Percentiles rank a stretch among this genome's conserved stretches.
phyloP scores from a whole-genome alignment of 1,139 yeast genomes.

The Pneumocystis murina region DNA sequence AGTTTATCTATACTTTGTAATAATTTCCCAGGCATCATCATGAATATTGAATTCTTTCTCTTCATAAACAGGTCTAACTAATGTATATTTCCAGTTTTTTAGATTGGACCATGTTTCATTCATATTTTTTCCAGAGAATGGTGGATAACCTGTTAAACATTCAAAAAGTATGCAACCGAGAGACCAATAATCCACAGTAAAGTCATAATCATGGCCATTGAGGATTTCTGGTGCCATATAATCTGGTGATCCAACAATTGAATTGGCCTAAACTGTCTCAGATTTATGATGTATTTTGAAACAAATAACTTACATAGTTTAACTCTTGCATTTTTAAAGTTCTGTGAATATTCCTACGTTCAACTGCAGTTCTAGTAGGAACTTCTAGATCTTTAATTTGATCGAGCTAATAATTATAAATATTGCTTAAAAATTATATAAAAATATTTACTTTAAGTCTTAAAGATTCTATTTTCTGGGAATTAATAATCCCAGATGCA shows the following conservation, averaged over 20 bases:
- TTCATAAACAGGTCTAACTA: conserved; percentile 63
- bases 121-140: conserved; percentile 83
- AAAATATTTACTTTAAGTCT: conserved; percentile 31
- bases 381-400: conserved; percentile 56
- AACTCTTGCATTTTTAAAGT: conserved; percentile 78
- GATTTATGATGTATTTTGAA: conserved; percentile 47
- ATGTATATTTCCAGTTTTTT: conserved; percentile 80
- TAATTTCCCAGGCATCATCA: conserved; percentile 91
- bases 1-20: conserved; percentile 29
- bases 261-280: conserved; percentile 70
- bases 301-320: conserved; percentile 27
- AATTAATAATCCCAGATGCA: conserved; percentile 91
- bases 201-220: conserved; percentile 85
- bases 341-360: conserved; percentile 21
- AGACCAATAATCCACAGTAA: conserved; percentile 97
- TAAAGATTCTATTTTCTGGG: conserved; percentile 89
- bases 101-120: conserved; percentile 91
- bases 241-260: conserved; percentile 96
- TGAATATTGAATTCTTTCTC: conserved; percentile 12
- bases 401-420: conserved; percentile 35
- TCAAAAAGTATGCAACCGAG: conserved; percentile 90
- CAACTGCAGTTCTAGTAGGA: conserved; percentile 25
- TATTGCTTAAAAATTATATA: not conserved
- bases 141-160: conserved; percentile 89
- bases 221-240: conserved; percentile 97